Evolutionary conservation across 345 rosid genomes (phyloP), one percentile per base, ranked within the genome.

Genomic region (Turnera subulata): DNA sequence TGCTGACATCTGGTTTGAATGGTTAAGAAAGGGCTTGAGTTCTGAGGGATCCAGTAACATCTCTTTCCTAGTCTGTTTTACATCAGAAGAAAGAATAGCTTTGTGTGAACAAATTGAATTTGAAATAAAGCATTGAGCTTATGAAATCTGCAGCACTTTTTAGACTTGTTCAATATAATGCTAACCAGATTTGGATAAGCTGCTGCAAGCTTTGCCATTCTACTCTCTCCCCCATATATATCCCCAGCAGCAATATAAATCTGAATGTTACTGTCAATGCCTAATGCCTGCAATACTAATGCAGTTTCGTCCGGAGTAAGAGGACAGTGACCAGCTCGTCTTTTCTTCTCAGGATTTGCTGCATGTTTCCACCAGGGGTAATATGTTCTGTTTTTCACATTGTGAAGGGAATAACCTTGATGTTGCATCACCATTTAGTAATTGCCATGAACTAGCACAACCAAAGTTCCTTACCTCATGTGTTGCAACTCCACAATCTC

Each of bases 291-390:
- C 33, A 59, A 37, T 16, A 44, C 54, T 15, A 59, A 10, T 8
- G 64, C 45, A n/a, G 64, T 49, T 16, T 59, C 64, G 11, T 49
- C 55, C 13, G 64, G 64, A 1, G 64, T 59, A 18, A 59, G 37
- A 32, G 64, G 64, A 25, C 55, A 49, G 33, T 16, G 3, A 19
- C 64, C 64, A 15, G 16, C 55, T 48, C 14, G 2, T 32, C 64
- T 48, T 17, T 33, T 49, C 53, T 19, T 33, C 0, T 14, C 24
- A 11, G 55, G 24, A 38, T 47, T 48, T 0, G 10, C 42, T 49
- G 24, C 48, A 13, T 12, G 11, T 37, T 49, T 59, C 64, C 64
- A 59, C 64, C 55, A 48, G 23, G 55, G 64, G 17, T 49, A 33
- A 33, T 59, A 32, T 38, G 46, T 49, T 42, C 12, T 42, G 12